Conservation (phyloP, 441 rosid species). For the Adansonia rubrostipa region DNA sequence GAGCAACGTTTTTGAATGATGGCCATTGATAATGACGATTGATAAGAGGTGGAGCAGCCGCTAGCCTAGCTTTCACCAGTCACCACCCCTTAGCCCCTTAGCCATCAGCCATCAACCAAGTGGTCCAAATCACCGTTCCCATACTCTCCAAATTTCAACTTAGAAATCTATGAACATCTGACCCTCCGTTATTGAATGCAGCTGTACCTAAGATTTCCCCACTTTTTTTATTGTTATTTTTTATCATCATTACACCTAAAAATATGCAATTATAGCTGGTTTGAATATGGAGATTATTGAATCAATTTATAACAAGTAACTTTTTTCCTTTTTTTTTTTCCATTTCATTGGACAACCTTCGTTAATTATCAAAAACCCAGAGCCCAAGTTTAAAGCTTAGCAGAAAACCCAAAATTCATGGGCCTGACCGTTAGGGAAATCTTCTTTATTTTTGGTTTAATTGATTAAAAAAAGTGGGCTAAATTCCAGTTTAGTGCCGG, state of each 20-base stretch:
- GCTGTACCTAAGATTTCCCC: slow-evolving; percentile 11
- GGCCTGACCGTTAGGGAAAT: background rate
- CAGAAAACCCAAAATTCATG: background rate
- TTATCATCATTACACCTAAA: slow-evolving; percentile 37
- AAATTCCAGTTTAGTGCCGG: background rate
- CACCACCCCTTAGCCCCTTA: background rate
- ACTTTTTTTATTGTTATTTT: background rate
- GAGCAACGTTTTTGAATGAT: slow-evolving; percentile 19
- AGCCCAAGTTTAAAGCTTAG: background rate
- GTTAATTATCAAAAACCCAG: background rate
- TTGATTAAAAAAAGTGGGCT: background rate
- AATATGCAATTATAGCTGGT: background rate
- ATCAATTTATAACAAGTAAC: no score
- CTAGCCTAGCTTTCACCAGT: background rate
- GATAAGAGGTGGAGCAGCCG: slow-evolving; percentile 4
- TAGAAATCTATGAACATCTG: slow-evolving; percentile 36
- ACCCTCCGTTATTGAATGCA: slow-evolving; percentile 27
- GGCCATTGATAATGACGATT: slow-evolving; percentile 20
- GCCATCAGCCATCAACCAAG: slow-evolving; percentile 17
- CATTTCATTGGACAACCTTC: background rate
- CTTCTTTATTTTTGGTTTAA: background rate
- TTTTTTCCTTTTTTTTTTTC: background rate
- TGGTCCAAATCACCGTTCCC: slow-evolving; percentile 35
- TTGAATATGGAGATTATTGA: background rate
- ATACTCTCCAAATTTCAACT: slow-evolving; percentile 32